Evolutionary conservation across 2,329 filamentous ascomycete species (phyloP).

Genomic region (Lecanosticta acicola): DNA sequence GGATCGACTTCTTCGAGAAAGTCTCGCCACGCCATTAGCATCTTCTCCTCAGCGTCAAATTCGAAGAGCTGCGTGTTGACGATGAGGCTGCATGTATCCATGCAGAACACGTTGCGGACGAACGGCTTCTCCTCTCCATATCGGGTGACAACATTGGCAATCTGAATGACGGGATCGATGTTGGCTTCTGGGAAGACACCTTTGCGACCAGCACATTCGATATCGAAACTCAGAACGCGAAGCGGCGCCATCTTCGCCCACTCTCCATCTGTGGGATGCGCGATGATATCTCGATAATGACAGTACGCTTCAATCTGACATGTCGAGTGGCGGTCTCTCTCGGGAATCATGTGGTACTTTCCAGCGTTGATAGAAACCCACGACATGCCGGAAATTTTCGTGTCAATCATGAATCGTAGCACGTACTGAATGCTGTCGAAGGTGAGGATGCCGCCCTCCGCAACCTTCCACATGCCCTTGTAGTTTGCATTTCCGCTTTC

Average conservation of each 20-base stretch:
- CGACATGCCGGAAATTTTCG: slow-evolving; percentile 89
- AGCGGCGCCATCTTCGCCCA: slow-evolving; percentile 98
- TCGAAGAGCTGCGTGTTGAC: slow-evolving; percentile 90
- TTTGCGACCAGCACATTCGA: slow-evolving; percentile 95
- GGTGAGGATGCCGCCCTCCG: slow-evolving; percentile 69
- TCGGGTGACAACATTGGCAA: slow-evolving; percentile 88
- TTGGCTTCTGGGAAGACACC: slow-evolving; percentile 94
- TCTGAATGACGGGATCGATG: slow-evolving; percentile 92
- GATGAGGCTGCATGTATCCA: slow-evolving; percentile 87
- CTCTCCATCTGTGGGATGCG: slow-evolving; percentile 83
- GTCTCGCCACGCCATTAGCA: slow-evolving; percentile 88
- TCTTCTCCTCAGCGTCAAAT: slow-evolving; percentile 73
- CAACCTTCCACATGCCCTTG: slow-evolving; percentile 78
- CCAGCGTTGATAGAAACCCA: slow-evolving; percentile 83
- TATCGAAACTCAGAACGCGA: slow-evolving; percentile 91
- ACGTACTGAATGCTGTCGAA: slow-evolving; percentile 97
- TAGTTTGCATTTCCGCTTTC: slow-evolving; percentile 77
- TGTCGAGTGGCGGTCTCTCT: slow-evolving; percentile 70
- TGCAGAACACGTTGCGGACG: slow-evolving; percentile 89
- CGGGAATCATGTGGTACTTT: slow-evolving; percentile 65
- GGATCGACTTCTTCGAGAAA: slow-evolving; percentile 88
- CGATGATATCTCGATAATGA: slow-evolving; percentile 74
- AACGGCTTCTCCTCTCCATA: slow-evolving; percentile 97
- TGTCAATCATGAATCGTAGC: slow-evolving; percentile 96
- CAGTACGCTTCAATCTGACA: slow-evolving; percentile 93